Base-by-base conservation (phyloP, 768 basidiomycete genomes). In the Calocybe cyanea region DNA sequence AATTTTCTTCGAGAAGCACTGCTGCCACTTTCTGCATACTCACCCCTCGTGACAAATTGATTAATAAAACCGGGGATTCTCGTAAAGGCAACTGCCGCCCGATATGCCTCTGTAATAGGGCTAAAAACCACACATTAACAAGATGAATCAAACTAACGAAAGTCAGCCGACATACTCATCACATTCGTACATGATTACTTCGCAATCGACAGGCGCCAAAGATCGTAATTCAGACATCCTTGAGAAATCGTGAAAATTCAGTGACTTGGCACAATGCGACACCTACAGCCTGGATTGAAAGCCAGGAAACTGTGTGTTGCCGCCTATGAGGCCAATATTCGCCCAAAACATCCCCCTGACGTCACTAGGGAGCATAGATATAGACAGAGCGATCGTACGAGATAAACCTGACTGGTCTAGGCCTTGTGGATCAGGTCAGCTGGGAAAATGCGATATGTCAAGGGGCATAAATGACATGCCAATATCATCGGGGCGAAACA, bases 321-420 rank as follows among this genome's bases (percentile, higher is more conserved):
- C 94, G 39, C 94, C 94, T 57, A 92, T 80, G 52, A 95, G 66
- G 10, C 87, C 88, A 50, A 98, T 92, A 63, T 97, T 91, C 25
- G 82, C 81, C 92, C 92, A 98, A 65, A 92, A 96, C 85, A 98
- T 81, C 25, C 91, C 93, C 54, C 84, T 89, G 19, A 94, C 56
- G 56, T 94, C 91, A 41, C 75, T 69, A 0, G 91, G 90, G 48
- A 97, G 78, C 23, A 77, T 65, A 0, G 77, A 71, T 57, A 98
- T 92, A 46, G 85, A 85, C 44, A 76, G 61, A 32, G 87, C 85
- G 49, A 97, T 80, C 9, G 84, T 81, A 45, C 75, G 77, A 28
- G 90, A 72, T 21, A 98, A 66, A 1, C 94, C 94, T 14, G 80
- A 73, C 58, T 96, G 93, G 9, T 83, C 77, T 33, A 97, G 63